A percentile compares a stretch with the other conserved stretches of the same genome.
Conservation (phyloP, 2,329 filamentous ascomycete genomes). For the Botrytis paeoniae region DNA sequence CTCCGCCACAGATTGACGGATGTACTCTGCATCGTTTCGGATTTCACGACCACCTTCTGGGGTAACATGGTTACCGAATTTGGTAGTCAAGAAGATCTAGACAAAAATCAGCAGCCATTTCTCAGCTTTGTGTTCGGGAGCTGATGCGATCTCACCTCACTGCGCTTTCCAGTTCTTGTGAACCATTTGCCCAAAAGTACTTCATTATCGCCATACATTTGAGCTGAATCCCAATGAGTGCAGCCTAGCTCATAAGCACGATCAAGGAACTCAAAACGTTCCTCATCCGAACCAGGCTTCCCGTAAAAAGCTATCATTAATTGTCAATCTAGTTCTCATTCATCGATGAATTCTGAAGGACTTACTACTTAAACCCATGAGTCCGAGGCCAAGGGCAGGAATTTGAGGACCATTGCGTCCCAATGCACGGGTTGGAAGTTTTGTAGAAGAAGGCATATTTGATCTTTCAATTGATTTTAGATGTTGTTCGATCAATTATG, state of each 20-base stretch:
- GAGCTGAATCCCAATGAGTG: conserved; percentile 38
- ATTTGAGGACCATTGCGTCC: conserved; percentile 21
- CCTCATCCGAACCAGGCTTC: conserved; percentile 34
- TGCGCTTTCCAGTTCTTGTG: conserved; percentile 33
- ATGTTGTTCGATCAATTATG: not conserved
- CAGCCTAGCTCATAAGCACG: conserved; percentile 39
- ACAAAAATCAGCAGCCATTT: conserved; percentile 27
- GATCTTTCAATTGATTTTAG: not conserved
- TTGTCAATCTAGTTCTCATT: not conserved
- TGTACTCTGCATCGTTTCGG: conserved; percentile 20
- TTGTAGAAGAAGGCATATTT: conserved; percentile 18
- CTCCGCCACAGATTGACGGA: conserved; percentile 18
- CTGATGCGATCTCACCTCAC: not conserved
- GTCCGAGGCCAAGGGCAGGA: conserved; percentile 22
- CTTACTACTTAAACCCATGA: conserved; percentile 23
- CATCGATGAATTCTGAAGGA: not conserved
- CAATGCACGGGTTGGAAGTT: conserved; percentile 22
- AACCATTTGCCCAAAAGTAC: conserved; percentile 49
- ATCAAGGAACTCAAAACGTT: conserved; percentile 41
- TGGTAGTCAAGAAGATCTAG: conserved; percentile 47
- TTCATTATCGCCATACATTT: conserved; percentile 42
- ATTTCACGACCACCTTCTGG: conserved; percentile 16
- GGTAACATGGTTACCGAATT: conserved; percentile 21
- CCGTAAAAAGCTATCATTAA: conserved; percentile 34
- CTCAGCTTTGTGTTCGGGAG: conserved; percentile 38